Conservation (phyloP, 2,329 filamentous ascomycete species). For the Didymella exigua region DNA sequence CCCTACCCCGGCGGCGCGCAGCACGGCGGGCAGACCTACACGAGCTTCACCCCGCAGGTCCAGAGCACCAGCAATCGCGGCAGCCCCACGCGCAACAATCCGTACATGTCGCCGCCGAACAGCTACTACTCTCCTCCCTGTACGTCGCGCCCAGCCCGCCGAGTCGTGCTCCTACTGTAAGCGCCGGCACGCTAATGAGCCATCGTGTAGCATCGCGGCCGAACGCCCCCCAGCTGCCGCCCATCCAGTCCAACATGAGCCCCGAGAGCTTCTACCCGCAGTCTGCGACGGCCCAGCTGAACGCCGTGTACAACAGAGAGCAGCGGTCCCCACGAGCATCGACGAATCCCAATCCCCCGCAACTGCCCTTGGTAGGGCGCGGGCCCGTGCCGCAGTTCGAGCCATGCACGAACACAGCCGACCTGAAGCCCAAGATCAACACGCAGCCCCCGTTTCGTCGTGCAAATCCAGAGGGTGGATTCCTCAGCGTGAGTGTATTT, state of each 20-base stretch:
- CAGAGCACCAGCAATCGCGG: slow-evolving; percentile 64
- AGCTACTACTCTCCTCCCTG: slow-evolving; percentile 65
- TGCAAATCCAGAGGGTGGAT: slow-evolving; percentile 95
- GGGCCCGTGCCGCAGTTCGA: slow-evolving; percentile 86
- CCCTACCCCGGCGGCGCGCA: slow-evolving; percentile 72
- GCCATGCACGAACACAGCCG: slow-evolving; percentile 72
- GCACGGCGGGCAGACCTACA: slow-evolving; percentile 51
- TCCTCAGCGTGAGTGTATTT: slow-evolving; percentile 79
- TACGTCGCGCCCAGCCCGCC: slow-evolving; percentile 43
- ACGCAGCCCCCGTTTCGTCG: slow-evolving; percentile 86
- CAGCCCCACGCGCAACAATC: slow-evolving; percentile 75
- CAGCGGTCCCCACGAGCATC: slow-evolving; percentile 55
- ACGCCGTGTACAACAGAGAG: slow-evolving; percentile 66
- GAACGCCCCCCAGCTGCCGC: slow-evolving; percentile 71
- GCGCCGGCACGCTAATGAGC: slow-evolving; percentile 30
- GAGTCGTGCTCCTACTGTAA: slow-evolving; percentile 12
- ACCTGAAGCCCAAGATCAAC: slow-evolving; percentile 83
- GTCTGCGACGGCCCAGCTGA: slow-evolving; percentile 72
- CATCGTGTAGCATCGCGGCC: slow-evolving; percentile 53
- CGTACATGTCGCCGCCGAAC: slow-evolving; percentile 63
- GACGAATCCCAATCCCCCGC: slow-evolving; percentile 54
- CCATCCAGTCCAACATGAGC: slow-evolving; percentile 72
- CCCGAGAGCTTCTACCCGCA: slow-evolving; percentile 73
- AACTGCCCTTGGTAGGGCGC: slow-evolving; percentile 54
- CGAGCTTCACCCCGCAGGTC: slow-evolving; percentile 51